Evolutionary conservation across 495 filamentous ascomycete species (phyloP).

Genomic region (Melanomma pulvis-pyrius): DNA sequence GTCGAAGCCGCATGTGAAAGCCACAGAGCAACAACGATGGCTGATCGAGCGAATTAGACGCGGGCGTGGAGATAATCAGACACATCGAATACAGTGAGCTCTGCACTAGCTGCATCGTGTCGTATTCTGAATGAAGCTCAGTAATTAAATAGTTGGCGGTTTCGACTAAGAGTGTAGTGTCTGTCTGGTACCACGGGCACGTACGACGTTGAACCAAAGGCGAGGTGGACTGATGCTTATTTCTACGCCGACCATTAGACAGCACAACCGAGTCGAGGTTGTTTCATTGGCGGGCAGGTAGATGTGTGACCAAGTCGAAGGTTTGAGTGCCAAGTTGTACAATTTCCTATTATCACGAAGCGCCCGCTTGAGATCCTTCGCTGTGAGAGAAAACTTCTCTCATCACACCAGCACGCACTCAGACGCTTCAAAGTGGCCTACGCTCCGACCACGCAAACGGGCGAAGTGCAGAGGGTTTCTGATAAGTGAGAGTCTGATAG

Average conservation of each 20-base stretch:
- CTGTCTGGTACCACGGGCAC: background rate
- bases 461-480: no score
- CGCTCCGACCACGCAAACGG: background rate
- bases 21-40: background rate
- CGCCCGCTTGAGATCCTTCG: background rate
- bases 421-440: background rate
- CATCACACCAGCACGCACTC: background rate
- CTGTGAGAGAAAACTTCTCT: background rate
- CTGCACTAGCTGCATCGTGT: background rate
- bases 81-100: slow-evolving; percentile 10
- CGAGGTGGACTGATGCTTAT: background rate
- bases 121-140: background rate
- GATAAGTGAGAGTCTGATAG: no score
- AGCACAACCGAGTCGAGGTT: no score
- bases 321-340: no score
- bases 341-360: no score
- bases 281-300: no score
- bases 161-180: background rate
- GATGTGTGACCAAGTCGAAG: no score
- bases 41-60: slow-evolving; percentile 13
- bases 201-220: no score
- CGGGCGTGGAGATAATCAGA: slow-evolving; percentile 5
- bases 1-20: slow-evolving; percentile 20
- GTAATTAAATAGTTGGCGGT: background rate
- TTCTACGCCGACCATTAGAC: background rate